Evolutionary conservation across 2,329 filamentous ascomycete genomes (phyloP), one percentile per base, ranked within the genome.

Genomic region (Fusarium zealandicum): DNA sequence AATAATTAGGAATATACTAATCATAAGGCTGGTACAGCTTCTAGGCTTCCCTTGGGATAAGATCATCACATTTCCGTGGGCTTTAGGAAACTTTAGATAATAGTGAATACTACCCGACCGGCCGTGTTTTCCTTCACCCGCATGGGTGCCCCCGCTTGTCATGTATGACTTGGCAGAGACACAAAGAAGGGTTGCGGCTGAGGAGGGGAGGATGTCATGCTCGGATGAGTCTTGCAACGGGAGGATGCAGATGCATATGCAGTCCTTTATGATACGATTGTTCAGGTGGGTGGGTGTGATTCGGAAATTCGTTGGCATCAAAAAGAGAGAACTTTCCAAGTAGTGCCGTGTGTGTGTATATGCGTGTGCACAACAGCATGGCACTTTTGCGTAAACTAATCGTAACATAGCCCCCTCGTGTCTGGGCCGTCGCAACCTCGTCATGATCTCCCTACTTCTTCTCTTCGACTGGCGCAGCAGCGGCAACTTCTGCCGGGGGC

Each of bases 401-500:
- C 44, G 33, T 57, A 41, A 25, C 20, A 61, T 38, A 17, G 27
- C 32, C 30, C 18, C 41, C 35, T 22, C 20, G 20, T 22, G 28
- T 50, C 57, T 59, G 31, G 31, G 22, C 22, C 27, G 27, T 30
- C n/a, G 12, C 10, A 20, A 53, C 13, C 41, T 30, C 14, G 7
- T 47, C 28, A 10, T 46, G 41, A 31, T 27, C 42, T 8, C 7
- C 41, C 31, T 62, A 56, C 36, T 66, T 57, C 53, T 63, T 48
- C 31, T 61, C 59, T 17, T 64, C 64, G 8, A 64, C 63, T 56
- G 30, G 41, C 16, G 22, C 22, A 25, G 22, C 22, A 8, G 22
- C 22, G 58, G 28, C 31, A n/a, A n/a, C n/a, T n/a, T 65, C 58
- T 33, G 51, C 43, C 45, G 49, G 16, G 32, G 51, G 41, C 42